phyloP scores from a whole-genome alignment of 2,329 filamentous ascomycete genomes.

The Sclerotinia trifoliorum region DNA sequence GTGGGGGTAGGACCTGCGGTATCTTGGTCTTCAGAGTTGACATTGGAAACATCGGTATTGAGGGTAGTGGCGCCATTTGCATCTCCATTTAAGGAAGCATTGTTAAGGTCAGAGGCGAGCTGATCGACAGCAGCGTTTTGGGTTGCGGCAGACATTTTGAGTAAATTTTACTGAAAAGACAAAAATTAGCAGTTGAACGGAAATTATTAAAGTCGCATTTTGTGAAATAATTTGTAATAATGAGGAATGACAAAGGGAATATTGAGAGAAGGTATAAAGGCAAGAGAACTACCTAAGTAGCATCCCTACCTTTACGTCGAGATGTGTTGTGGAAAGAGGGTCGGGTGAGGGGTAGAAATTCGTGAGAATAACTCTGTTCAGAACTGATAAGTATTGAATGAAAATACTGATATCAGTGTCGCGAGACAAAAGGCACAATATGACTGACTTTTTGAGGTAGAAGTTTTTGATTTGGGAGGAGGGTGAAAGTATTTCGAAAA shows the following conservation, averaged over 20 bases:
- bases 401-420: conserved; percentile 24
- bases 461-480: conserved; percentile 21
- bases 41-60: conserved; percentile 68
- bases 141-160: conserved; percentile 61
- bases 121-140: conserved; percentile 67
- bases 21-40: conserved; percentile 58
- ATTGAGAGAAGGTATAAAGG: conserved; percentile 15
- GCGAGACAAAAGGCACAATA: conserved; percentile 4
- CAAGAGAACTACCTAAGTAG: conserved; percentile 17
- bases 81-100: conserved; percentile 68
- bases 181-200: conserved; percentile 24
- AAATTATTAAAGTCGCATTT: background rate
- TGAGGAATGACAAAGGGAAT: conserved; percentile 8
- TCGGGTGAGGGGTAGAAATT: conserved; percentile 24
- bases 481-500: conserved; percentile 23
- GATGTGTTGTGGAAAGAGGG: conserved; percentile 29
- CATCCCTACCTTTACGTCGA: conserved; percentile 32
- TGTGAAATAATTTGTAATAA: background rate
- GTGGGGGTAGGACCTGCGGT: conserved; percentile 68
- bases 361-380: conserved; percentile 30
- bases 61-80: conserved; percentile 65
- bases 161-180: conserved; percentile 28
- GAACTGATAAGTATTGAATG: conserved; percentile 16
- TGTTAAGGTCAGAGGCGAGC: conserved; percentile 75
- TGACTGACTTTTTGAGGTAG: background rate